Percentiles rank a stretch among this genome's conserved stretches.
Evolutionary conservation across 495 filamentous ascomycete genomes (phyloP).

Genomic region (Aspergillus avenaceus): DNA sequence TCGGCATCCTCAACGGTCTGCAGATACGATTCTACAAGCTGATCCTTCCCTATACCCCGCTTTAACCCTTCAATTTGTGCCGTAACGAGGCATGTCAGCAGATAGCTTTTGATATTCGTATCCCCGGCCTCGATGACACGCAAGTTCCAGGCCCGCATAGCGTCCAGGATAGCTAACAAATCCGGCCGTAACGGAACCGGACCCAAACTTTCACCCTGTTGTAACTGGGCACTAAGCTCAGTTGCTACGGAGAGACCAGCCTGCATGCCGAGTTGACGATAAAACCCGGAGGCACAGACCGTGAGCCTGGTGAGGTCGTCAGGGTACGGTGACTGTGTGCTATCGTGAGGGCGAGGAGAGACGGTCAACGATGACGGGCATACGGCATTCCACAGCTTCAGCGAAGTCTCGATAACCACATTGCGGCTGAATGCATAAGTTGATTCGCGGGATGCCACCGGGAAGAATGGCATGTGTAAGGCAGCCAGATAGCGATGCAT

Average conservation of each 20-base stretch:
- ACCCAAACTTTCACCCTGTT: slow-evolving; percentile 47
- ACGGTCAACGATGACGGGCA: slow-evolving; percentile 30
- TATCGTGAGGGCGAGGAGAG: slow-evolving; percentile 6
- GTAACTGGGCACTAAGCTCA: slow-evolving; percentile 46
- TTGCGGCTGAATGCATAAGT: slow-evolving; percentile 47
- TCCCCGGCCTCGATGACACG: slow-evolving; percentile 44
- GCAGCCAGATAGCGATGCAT: slow-evolving; percentile 42
- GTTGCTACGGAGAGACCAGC: slow-evolving; percentile 37
- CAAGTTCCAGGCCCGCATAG: slow-evolving; percentile 41
- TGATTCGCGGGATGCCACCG: slow-evolving; percentile 27
- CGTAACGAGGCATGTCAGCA: slow-evolving; percentile 36
- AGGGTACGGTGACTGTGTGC: slow-evolving; percentile 12
- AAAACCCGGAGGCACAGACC: slow-evolving; percentile 43
- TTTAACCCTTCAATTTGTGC: slow-evolving; percentile 43
- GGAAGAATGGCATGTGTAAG: slow-evolving; percentile 49
- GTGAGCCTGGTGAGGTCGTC: slow-evolving; percentile 41
- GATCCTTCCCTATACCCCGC: slow-evolving; percentile 26
- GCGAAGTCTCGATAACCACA: slow-evolving; percentile 42
- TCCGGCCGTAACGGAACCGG: slow-evolving; percentile 42
- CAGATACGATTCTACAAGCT: slow-evolving; percentile 25
- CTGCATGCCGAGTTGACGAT: slow-evolving; percentile 39
- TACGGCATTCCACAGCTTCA: slow-evolving; percentile 44
- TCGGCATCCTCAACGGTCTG: slow-evolving; percentile 34
- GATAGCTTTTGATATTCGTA: slow-evolving; percentile 54
- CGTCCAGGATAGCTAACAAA: slow-evolving; percentile 41